Conservation (phyloP, 2,329 filamentous ascomycete genomes). For the Talaromyces atroroseus region DNA sequence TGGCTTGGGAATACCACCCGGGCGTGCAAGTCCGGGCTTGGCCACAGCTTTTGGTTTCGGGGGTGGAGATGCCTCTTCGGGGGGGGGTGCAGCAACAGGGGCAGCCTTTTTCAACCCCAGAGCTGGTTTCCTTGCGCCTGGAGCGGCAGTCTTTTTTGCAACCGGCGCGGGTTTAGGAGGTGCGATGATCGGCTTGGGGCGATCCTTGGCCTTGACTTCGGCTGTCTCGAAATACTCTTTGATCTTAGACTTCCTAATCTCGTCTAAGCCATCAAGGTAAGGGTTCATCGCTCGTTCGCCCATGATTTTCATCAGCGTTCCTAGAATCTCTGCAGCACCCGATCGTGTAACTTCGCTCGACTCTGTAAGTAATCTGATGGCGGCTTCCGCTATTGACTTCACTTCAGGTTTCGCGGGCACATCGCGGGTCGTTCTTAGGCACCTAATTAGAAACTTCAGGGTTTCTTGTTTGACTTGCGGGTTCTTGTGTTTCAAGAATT, state of each 20-base stretch:
- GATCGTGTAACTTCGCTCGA: constrained; percentile 79
- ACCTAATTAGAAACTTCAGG: constrained; percentile 86
- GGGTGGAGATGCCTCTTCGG: constrained; percentile 48
- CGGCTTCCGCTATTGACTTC: constrained; percentile 75
- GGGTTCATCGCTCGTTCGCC: constrained; percentile 93
- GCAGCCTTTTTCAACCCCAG: constrained; percentile 27
- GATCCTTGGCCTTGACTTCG: constrained; percentile 83
- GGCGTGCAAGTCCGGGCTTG: constrained; percentile 41
- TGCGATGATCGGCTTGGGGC: constrained; percentile 69
- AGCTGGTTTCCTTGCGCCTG: constrained; percentile 46
- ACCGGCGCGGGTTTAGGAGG: constrained; percentile 52
- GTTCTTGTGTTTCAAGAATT: constrained; percentile 89
- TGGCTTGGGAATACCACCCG: constrained; percentile 39
- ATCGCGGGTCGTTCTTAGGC: constrained; percentile 72
- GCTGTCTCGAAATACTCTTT: constrained; percentile 84
- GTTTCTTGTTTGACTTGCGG: constrained; percentile 96
- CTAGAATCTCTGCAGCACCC: constrained; percentile 84
- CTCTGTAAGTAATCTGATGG: constrained; percentile 85
- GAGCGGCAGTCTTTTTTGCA: constrained; percentile 46
- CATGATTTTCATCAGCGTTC: constrained; percentile 97
- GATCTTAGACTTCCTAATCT: constrained; percentile 91
- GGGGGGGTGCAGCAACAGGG: constrained; percentile 45
- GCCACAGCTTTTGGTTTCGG: constrained; percentile 44
- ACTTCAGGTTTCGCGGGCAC: constrained; percentile 82
- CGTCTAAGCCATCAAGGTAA: constrained; percentile 85